Conservation (phyloP, 371 early-diverging fungal genomes). For the Mucor piriformis region DNA sequence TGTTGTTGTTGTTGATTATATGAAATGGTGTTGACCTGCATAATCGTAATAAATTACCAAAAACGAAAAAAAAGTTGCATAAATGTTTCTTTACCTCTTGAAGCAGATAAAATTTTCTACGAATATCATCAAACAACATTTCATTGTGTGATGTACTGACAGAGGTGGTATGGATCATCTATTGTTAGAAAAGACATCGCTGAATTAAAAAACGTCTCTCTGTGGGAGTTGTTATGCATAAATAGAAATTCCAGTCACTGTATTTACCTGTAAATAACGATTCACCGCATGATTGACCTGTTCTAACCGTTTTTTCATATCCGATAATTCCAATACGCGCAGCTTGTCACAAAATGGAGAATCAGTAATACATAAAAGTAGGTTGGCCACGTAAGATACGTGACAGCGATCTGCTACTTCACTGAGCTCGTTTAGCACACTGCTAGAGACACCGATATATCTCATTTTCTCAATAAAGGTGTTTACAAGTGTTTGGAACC, state of each 20-base stretch:
- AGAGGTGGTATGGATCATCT: slow-evolving; percentile 18
- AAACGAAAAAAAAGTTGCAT: neutral
- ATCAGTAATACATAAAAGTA: slow-evolving; percentile 71
- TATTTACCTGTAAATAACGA: slow-evolving; percentile 70
- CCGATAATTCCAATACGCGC: slow-evolving; percentile 55
- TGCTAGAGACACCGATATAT: slow-evolving; percentile 63
- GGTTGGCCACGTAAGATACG: slow-evolving; percentile 64
- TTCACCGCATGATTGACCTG: slow-evolving; percentile 60
- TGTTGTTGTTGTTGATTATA: neutral
- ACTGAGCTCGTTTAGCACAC: slow-evolving; percentile 63
- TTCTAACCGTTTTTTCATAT: slow-evolving; percentile 57
- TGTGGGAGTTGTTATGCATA: slow-evolving; percentile 6
- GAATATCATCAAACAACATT: slow-evolving; percentile 59
- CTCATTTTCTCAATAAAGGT: slow-evolving; percentile 48
- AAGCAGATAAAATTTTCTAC: slow-evolving; percentile 77
- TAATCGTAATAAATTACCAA: neutral
- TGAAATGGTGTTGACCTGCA: slow-evolving; percentile 1
- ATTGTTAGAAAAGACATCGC: neutral
- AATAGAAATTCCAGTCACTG: slow-evolving; percentile 6
- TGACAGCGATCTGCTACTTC: slow-evolving; percentile 48
- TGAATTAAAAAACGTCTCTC: too few species aligned
- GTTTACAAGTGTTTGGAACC: neutral
- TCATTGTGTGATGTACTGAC: slow-evolving; percentile 11
- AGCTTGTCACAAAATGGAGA: slow-evolving; percentile 69
- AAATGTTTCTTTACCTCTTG: slow-evolving; percentile 59